Evolutionary conservation across 257 asterid genomes (phyloP).

Genomic region (Ilex asprella): DNA sequence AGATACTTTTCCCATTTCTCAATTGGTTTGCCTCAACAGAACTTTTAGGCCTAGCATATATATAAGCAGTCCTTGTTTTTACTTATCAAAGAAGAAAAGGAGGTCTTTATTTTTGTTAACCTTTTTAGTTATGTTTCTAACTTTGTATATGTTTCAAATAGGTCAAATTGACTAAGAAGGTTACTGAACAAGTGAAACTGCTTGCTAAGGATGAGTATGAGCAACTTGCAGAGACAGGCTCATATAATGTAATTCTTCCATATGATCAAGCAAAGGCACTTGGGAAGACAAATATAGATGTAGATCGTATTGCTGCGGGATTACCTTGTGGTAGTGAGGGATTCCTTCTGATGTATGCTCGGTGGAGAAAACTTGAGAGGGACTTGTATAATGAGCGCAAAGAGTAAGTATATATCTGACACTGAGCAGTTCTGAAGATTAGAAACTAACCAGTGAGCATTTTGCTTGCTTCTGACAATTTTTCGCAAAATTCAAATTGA

Average conservation of each 20-base stretch:
- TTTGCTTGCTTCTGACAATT: not conserved
- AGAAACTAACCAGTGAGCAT: not conserved
- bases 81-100: not conserved
- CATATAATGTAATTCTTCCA: constrained; percentile 72
- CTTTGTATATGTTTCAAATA: constrained; percentile 17
- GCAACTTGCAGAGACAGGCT: constrained; percentile 65
- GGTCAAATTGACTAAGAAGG: constrained; percentile 84
- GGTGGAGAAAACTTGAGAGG: constrained; percentile 94
- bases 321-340: constrained; percentile 99
- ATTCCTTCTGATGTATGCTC: constrained; percentile 96
- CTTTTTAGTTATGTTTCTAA: not conserved
- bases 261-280: constrained; percentile 99
- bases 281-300: constrained; percentile 93
- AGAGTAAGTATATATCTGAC: constrained; percentile 37
- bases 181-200: constrained; percentile 82
- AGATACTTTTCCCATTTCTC: too few relatives aligned
- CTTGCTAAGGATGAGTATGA: constrained; percentile 87
- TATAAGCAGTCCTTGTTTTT: not conserved
- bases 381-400: constrained; percentile 89
- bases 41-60: not conserved
- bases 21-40: not conserved
- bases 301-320: constrained; percentile 96
- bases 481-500: too few relatives aligned
- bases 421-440: constrained; percentile 7
- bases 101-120: constrained; percentile 1